Conservation (phyloP, 2,329 filamentous ascomycete species). For the Curvularia sp. region DNA sequence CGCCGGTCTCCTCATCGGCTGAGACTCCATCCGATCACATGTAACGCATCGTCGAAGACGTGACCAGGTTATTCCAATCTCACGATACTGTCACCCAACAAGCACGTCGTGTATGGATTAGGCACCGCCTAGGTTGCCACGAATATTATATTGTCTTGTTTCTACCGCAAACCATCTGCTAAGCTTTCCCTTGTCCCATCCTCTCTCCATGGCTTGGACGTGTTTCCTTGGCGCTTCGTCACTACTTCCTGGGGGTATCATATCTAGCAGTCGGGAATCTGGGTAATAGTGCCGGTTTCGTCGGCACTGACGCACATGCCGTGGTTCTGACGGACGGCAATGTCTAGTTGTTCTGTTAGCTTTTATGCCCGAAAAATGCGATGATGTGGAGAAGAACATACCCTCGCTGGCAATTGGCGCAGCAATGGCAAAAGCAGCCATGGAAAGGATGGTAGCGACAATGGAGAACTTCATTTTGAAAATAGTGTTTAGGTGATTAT, state of each 20-base stretch:
- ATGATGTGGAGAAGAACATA: conserved; percentile 16
- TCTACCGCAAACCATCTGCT: background rate
- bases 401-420: conserved; percentile 39
- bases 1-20: too few relatives aligned
- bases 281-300: conserved; percentile 1
- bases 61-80: background rate
- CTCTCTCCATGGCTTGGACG: too few relatives aligned
- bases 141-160: background rate
- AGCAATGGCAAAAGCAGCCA: conserved; percentile 45
- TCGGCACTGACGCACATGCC: conserved; percentile 43
- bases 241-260: conserved; percentile 1
- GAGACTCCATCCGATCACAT: too few relatives aligned
- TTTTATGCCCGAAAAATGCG: background rate
- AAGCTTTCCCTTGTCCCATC: background rate
- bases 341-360: conserved; percentile 29
- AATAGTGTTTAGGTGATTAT: conserved; percentile 13
- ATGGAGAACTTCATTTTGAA: conserved; percentile 48
- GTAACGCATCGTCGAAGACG: background rate
- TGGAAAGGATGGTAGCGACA: conserved; percentile 44
- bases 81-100: background rate
- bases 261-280: conserved; percentile 16
- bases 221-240: too few relatives aligned
- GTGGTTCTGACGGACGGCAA: conserved; percentile 44
- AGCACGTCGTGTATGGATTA: background rate
- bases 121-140: background rate